Evolutionary conservation across 805 yeast species (phyloP).

Genomic region (Teunomyces lycoperdinae): DNA sequence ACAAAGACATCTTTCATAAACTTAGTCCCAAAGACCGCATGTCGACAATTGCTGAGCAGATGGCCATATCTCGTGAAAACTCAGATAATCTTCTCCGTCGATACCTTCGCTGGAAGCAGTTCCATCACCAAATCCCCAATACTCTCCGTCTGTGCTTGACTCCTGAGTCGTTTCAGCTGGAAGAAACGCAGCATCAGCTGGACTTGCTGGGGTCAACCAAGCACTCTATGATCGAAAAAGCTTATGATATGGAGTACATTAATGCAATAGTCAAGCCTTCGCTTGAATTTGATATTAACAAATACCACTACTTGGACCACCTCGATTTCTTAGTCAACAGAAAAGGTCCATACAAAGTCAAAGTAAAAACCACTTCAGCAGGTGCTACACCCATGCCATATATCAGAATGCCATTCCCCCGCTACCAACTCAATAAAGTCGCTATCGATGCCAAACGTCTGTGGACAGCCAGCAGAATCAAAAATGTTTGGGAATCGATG

Average conservation of each 20-base stretch:
- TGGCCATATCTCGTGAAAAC: conserved; percentile 12
- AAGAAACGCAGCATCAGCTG: conserved; percentile 9
- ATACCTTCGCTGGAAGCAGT: conserved; percentile 28
- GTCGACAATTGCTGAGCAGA: conserved; percentile 12
- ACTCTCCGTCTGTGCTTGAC: conserved; percentile 33
- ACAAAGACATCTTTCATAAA: conserved; percentile 2
- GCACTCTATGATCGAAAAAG: conserved; percentile 16
- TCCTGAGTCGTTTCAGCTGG: conserved; percentile 9
- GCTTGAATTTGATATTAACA: conserved; percentile 32
- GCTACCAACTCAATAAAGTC: conserved; percentile 18
- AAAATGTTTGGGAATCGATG: conserved; percentile 26
- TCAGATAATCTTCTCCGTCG: conserved; percentile 21
- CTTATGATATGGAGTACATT: conserved; percentile 33
- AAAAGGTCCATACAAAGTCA: conserved; percentile 37
- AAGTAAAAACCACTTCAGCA: conserved; percentile 26
- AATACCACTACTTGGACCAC: conserved; percentile 19
- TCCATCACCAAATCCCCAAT: conserved; percentile 23
- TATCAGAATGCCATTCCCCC: conserved; percentile 22
- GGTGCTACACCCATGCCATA: conserved; percentile 31
- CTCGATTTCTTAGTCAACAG: conserved; percentile 20
- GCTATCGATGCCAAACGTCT: conserved; percentile 33
- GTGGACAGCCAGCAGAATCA: conserved; percentile 21
- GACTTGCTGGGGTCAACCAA: conserved; percentile 25
- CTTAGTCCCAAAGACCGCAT: conserved; percentile 10
- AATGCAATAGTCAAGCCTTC: conserved; percentile 31